phyloP scores from a whole-genome alignment of 2,329 filamentous ascomycete genomes.

The Aureobasidium sp. region DNA sequence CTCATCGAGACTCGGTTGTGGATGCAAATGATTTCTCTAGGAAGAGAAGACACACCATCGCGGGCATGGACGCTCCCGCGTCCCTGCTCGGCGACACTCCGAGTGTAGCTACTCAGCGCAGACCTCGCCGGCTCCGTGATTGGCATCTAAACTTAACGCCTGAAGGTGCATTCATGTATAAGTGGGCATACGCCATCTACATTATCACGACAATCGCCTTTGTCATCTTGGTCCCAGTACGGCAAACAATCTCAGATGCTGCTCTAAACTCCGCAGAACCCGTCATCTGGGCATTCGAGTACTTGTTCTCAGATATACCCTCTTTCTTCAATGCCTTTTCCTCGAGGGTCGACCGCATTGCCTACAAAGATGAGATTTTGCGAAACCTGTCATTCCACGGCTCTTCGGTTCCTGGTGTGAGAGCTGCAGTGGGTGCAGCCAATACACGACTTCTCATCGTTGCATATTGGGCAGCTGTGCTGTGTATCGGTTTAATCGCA shows the following conservation, averaged over 20 bases:
- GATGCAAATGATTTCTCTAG: neutral
- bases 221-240: conserved; percentile 62
- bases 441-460: conserved; percentile 72
- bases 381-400: neutral
- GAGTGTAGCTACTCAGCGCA: neutral
- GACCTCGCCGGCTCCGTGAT: neutral
- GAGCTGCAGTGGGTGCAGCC: conserved; percentile 58
- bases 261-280: conserved; percentile 70
- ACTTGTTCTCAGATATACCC: conserved; percentile 72
- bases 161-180: conserved; percentile 64
- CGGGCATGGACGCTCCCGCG: neutral
- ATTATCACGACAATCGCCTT: conserved; percentile 60
- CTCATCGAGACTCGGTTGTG: neutral
- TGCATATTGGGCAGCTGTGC: conserved; percentile 62
- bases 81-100: neutral
- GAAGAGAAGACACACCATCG: conserved; percentile 10
- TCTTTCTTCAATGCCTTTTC: conserved; percentile 31
- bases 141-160: conserved; percentile 75
- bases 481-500: conserved; percentile 61
- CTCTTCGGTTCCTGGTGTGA: conserved; percentile 48
- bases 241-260: conserved; percentile 56
- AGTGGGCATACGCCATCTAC: conserved; percentile 75
- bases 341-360: conserved; percentile 14
- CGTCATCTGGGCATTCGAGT: conserved; percentile 85
- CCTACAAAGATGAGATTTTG: conserved; percentile 11